These are phyloP conservation scores for Aspergillus sp. DNA, from an alignment of 2,329 filamentous ascomycete species.

Conservation along the genomic window DNA sequence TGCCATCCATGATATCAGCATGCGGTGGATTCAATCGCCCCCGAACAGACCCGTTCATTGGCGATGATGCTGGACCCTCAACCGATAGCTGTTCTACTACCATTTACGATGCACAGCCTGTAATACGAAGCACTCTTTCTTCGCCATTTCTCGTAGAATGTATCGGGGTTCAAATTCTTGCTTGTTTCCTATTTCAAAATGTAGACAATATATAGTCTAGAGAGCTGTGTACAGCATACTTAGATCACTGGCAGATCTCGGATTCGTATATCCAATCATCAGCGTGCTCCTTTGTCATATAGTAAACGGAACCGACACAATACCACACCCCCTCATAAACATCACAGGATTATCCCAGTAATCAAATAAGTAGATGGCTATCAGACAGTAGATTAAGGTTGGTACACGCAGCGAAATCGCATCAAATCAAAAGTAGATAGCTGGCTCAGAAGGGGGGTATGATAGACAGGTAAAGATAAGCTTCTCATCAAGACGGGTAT, in stretches of 20 bases:
- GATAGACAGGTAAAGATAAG: constrained; percentile 20
- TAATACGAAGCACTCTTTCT: too few relatives aligned
- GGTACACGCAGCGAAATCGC: constrained; percentile 4
- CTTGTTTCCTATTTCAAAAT: not conserved
- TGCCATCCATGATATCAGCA: constrained; percentile 4
- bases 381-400: constrained; percentile 1
- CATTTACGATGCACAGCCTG: not conserved
- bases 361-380: not conserved
- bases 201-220: not conserved
- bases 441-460: constrained; percentile 21
- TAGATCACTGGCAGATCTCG: not conserved
- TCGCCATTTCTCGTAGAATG: too few relatives aligned
- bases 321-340: not conserved
- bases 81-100: not conserved
- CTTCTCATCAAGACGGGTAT: constrained; percentile 21
- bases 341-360: not conserved
- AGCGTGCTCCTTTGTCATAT: not conserved
- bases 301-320: not conserved
- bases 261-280: not conserved
- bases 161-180: not conserved
- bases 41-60: not conserved
- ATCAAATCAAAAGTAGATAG: constrained; percentile 12
- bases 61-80: not conserved
- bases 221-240: not conserved
- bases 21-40: not conserved